Conservation (phyloP, 2,329 filamentous ascomycete genomes). For the Ophiocordyceps camponoti-floridani region DNA sequence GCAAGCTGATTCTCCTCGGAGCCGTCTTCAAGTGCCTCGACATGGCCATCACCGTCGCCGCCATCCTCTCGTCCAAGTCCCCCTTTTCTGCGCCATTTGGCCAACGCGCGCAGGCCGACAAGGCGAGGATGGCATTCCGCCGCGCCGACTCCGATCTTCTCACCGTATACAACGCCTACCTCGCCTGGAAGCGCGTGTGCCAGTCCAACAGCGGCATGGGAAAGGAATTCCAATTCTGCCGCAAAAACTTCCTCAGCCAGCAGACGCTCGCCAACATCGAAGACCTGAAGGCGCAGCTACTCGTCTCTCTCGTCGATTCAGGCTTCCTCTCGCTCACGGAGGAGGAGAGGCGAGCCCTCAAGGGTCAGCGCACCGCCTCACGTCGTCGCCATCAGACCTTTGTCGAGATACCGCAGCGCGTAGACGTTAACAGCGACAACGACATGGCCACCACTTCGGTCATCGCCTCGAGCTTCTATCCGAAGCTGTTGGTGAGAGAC, state of each 20-base stretch:
- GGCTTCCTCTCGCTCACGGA: conserved; percentile 62
- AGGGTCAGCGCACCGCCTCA: conserved; percentile 44
- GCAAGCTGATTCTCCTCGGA: conserved; percentile 78
- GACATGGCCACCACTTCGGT: conserved; percentile 66
- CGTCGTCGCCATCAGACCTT: conserved; percentile 52
- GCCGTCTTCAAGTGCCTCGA: conserved; percentile 82
- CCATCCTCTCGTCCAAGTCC: conserved; percentile 85
- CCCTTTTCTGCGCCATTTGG: conserved; percentile 81
- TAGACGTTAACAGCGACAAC: conserved; percentile 61
- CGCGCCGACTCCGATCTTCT: conserved; percentile 81
- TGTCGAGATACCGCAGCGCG: conserved; percentile 61
- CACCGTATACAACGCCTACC: conserved; percentile 87
- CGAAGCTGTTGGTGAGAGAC: conserved; percentile 73
- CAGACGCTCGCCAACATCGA: conserved; percentile 85
- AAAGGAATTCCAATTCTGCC: conserved; percentile 79
- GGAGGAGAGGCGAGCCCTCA: conserved; percentile 52
- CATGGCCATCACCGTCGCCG: conserved; percentile 78
- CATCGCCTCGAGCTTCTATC: conserved; percentile 89
- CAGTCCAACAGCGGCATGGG: conserved; percentile 39
- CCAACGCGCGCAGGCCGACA: conserved; percentile 65
- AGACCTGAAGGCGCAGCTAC: conserved; percentile 81
- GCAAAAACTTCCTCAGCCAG: conserved; percentile 83
- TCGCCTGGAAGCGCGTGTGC: conserved; percentile 72
- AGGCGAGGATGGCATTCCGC: conserved; percentile 60
- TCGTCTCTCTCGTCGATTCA: conserved; percentile 71